Evolutionary conservation across 805 yeast species (phyloP), one percentile per base, ranked within the genome.

Genomic region (Wickerhamomyces pijperi): DNA sequence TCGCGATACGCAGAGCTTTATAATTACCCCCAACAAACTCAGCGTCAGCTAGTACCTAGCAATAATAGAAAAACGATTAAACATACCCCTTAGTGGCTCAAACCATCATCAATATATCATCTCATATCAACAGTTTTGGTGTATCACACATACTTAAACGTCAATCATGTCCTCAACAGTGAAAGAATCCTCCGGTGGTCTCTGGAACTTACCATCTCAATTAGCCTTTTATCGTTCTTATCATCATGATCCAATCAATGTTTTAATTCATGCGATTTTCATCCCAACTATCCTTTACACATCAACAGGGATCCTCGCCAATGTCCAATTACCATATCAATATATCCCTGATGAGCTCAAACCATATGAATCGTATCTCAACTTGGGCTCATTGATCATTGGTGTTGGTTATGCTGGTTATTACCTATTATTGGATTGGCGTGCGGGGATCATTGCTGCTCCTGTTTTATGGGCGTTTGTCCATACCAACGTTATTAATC

Each of bases 241-340:
- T 46, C 81, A 74, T 45, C 63, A 63, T 49, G 56, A 76, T 47
- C 62, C 60, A 2, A 59, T 56, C 29, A 90, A 90, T 60, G 88
- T 88, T 6, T 46, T 64, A 9, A 82, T 90, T 45, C 98, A 90
- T 54, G 56, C 82, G 35, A 56, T 74, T 4, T 86, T 86, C 53
- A 87, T 90, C 25, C 97, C 97, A 1, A 58, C 75, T 17, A 87
- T 90, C 37, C 63, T 83, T 23, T 59, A 71, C 38, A 65, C 85
- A 3, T 58, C 78, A 1, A 53, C 76, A 34, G 63, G 72, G 12
- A 48, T 74, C 23, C 44, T 56, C 8, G 46, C 64, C 9, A 53
- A 58, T 15, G 34, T 60, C 6, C 57, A 19, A 34, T 61, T 3
- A 35, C 46, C 12, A 4, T n/a, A 8, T 7, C 34, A 31, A 17